phyloP scores from a whole-genome alignment of 768 basidiomycete genomes.

The Suillus weaverae region DNA sequence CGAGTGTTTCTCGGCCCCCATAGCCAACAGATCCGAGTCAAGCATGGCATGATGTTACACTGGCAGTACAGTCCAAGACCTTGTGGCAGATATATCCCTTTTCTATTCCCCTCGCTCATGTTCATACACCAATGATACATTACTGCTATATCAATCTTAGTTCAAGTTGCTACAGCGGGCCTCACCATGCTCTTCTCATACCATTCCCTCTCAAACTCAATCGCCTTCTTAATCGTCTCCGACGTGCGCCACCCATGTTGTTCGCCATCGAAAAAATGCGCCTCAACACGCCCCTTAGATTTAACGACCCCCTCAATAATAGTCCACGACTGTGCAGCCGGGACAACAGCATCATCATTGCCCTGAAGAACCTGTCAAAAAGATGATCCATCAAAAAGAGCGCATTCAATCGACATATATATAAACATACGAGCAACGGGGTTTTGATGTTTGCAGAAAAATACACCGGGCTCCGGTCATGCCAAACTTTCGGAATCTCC shows the following conservation, averaged over 20 bases:
- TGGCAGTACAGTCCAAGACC: background rate
- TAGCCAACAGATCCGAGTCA: too few relatives aligned
- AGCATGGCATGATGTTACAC: background rate
- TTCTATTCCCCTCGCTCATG: background rate
- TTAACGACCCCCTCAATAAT: background rate
- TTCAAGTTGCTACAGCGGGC: background rate
- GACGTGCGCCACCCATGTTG: constrained; percentile 42
- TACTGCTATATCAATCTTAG: background rate
- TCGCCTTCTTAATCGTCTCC: constrained; percentile 35
- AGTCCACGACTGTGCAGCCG: constrained; percentile 54
- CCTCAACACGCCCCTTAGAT: constrained; percentile 26
- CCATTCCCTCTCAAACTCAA: constrained; percentile 36
- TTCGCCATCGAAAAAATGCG: constrained; percentile 43
- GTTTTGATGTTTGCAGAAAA: constrained; percentile 61
- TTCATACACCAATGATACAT: background rate
- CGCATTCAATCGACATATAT: constrained; percentile 31
- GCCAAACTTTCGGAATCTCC: constrained; percentile 57
- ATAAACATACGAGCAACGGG: constrained; percentile 56
- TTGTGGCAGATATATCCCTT: background rate
- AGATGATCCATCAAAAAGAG: constrained; percentile 9
- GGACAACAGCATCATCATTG: constrained; percentile 60
- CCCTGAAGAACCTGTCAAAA: constrained; percentile 64
- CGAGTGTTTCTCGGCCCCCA: too few relatives aligned
- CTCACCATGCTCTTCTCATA: constrained; percentile 27
- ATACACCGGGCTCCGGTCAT: constrained; percentile 59